Conservation (phyloP, 2,329 filamentous ascomycete species). For the Fusarium compactum region DNA sequence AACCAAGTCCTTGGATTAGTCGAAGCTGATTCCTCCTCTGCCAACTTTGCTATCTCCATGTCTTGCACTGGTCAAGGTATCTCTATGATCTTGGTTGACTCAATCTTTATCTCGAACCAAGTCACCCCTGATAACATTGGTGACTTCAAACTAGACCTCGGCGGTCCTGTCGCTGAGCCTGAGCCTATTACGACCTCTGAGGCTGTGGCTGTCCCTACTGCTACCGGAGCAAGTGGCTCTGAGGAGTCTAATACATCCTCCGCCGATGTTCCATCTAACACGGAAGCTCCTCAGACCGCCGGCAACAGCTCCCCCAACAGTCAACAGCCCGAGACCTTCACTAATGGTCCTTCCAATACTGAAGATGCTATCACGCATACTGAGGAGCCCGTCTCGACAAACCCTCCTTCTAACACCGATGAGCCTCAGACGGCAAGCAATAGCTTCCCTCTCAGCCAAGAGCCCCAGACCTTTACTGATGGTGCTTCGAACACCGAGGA, state of each 20-base stretch:
- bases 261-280: background rate
- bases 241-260: background rate
- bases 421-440: background rate
- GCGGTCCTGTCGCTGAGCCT: background rate
- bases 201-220: background rate
- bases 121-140: conserved; percentile 21
- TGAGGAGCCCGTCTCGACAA: background rate
- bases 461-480: background rate
- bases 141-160: conserved; percentile 11
- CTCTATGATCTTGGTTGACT: conserved; percentile 13
- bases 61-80: conserved; percentile 5
- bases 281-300: background rate
- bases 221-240: background rate
- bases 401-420: background rate
- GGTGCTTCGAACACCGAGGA: background rate
- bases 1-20: conserved; percentile 7
- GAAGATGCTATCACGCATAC: background rate
- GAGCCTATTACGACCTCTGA: background rate
- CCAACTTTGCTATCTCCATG: conserved; percentile 16
- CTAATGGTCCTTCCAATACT: background rate
- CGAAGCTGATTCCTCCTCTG: background rate
- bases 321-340: background rate
- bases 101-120: conserved; percentile 24
- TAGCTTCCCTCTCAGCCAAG: background rate
- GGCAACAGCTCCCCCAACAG: background rate